These are phyloP conservation scores for Rhododendron simsii DNA, from an alignment of 148 eudicot species.

Conservation along the genomic window DNA sequence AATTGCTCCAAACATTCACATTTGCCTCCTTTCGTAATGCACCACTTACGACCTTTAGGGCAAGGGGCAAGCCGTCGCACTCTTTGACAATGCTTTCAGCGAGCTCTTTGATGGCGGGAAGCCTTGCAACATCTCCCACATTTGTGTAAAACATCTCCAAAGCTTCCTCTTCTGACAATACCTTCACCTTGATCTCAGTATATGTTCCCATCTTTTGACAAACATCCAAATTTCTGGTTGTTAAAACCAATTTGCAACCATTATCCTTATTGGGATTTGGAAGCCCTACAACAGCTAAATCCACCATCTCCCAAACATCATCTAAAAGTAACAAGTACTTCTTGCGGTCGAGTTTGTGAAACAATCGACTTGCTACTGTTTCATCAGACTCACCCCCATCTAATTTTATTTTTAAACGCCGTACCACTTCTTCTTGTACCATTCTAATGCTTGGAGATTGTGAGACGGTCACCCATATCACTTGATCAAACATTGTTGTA, in stretches of 20 bases:
- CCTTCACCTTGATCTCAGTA: neutral
- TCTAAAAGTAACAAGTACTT: slow-evolving; percentile 6
- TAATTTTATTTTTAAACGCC: neutral
- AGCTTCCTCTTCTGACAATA: neutral
- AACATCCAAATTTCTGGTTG: neutral
- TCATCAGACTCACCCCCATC: neutral
- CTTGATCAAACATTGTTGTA: no score
- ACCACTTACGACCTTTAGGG: no score
- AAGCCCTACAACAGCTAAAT: neutral
- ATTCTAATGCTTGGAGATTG: neutral
- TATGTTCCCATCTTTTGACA: neutral
- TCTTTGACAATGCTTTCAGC: neutral
- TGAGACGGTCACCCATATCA: no score
- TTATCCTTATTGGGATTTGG: neutral
- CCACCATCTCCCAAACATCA: slow-evolving; percentile 1
- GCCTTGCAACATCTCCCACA: neutral
- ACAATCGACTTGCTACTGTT: neutral
- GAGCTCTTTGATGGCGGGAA: neutral
- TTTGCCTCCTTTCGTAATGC: no score
- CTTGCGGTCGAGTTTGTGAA: neutral
- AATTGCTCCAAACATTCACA: no score
- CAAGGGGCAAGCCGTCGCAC: no score
- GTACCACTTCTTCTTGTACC: neutral
- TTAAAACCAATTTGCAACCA: slow-evolving; percentile 2
- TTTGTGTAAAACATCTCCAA: neutral